These are phyloP conservation scores for Blastocystis sp. DNA, from an alignment of 352 stramenopile genomes.

Conservation along the genomic window DNA sequence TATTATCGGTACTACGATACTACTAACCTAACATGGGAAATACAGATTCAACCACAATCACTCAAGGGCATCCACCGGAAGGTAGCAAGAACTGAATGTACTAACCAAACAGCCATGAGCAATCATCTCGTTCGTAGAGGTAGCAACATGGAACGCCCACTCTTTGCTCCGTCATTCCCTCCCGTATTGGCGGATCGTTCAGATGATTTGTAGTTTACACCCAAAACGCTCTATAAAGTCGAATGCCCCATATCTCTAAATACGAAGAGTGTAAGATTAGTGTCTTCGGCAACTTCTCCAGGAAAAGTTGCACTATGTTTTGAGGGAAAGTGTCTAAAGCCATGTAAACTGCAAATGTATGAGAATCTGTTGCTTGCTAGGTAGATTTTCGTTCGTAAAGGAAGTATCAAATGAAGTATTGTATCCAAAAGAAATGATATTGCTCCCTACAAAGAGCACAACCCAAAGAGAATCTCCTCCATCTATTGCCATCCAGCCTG, in stretches of 20 bases:
- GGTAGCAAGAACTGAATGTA: background rate
- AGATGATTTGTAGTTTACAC: slow-evolving; percentile 26
- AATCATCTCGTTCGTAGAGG: background rate
- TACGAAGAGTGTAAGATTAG: background rate
- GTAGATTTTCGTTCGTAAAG: background rate
- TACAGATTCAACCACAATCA: background rate
- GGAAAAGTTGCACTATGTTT: background rate
- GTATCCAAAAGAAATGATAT: background rate
- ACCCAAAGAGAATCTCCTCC: background rate
- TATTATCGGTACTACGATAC: background rate
- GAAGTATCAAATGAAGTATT: background rate
- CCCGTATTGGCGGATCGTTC: background rate
- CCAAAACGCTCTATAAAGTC: slow-evolving; percentile 51
- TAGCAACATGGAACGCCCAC: background rate
- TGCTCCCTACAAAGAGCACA: background rate
- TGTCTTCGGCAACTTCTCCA: background rate
- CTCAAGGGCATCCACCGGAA: background rate
- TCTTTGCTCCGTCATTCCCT: background rate
- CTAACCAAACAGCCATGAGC: background rate
- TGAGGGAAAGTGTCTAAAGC: background rate
- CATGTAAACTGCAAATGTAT: background rate
- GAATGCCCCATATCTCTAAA: background rate
- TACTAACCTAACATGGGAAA: background rate
- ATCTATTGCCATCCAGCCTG: background rate
- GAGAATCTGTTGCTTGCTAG: background rate